Base-by-base conservation (phyloP, 2,329 filamentous ascomycete genomes). In the Tetracladium maxilliforme region DNA sequence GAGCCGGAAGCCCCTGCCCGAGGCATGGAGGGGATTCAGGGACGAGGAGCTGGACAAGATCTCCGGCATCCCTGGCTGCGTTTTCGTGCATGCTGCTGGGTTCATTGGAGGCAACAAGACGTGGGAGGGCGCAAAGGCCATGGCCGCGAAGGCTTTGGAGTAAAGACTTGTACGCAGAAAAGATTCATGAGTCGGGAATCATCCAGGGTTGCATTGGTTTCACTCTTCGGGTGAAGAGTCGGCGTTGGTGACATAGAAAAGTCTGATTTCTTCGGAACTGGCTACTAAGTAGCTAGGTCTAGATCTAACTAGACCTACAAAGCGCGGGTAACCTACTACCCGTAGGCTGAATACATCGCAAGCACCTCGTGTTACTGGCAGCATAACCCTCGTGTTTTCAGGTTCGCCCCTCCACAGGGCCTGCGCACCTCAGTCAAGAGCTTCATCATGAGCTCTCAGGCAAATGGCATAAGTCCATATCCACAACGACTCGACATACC, bases 41-140 rank as follows among this genome's bases (percentile, higher is more conserved):
- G 90, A 95, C 45, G 74, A 78, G 39, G 73, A 86, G 50, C 61
- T 98, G 26, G 82, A 87, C 49, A 64, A 67, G 38, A 62, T 84
- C 10, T 56, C 66, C 14, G 72, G 74, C 18, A 60, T 83, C 15
- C 57, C 60, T 5, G 82, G 86, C 6, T 75, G 81, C 33, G 75
- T 98, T 15, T 98, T 98, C 48, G 79, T 94, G 16, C 90, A 98
- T 48, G 86, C 86, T 4, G 76, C 78, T 26, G 90, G 90, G 15
- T 98, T 98, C 55, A 95, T 95, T 44, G 90, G 90, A 11, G 90
- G 90, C 3, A 92, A 94, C 54, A 77, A 80, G 62, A 92, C 79
- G 0, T 90, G 80, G 42, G 82, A 92, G 33, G 90, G 90, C 16
- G 86, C 73, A 14, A 66, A 82, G 47, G 70, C 73, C 30, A 92